Conservation (phyloP, 306 rosid genomes). For the Acacia crassicarpa region DNA sequence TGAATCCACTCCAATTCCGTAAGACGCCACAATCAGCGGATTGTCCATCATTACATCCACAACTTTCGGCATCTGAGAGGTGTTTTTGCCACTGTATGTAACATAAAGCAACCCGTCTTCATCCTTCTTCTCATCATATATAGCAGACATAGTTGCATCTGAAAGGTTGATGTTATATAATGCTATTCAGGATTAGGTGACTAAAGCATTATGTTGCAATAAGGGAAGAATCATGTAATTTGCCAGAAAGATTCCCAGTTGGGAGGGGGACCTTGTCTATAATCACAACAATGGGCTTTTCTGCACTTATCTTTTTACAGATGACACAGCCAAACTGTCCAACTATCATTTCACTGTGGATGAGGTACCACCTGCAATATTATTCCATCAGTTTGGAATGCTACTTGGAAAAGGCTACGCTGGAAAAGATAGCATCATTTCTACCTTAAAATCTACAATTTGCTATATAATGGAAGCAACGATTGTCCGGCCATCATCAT, state of each 20-base stretch:
- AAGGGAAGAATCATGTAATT: not conserved
- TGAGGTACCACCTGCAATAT: slow-evolving; percentile 53
- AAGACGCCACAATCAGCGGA: slow-evolving; percentile 42
- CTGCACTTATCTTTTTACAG: slow-evolving; percentile 69
- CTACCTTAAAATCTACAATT: slow-evolving; percentile 16
- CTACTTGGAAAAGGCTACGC: not conserved
- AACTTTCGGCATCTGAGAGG: slow-evolving; percentile 79
- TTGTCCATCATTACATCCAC: slow-evolving; percentile 76
- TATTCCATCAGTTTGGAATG: slow-evolving; percentile 6
- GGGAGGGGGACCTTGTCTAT: slow-evolving; percentile 72
- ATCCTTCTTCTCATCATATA: slow-evolving; percentile 93
- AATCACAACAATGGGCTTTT: slow-evolving; percentile 64
- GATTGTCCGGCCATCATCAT: not conserved
- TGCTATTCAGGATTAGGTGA: slow-evolving; percentile 14
- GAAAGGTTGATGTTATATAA: slow-evolving; percentile 24
- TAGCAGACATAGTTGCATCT: slow-evolving; percentile 94
- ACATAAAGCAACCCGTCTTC: slow-evolving; percentile 93
- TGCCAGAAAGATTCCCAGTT: slow-evolving; percentile 54
- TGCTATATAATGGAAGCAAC: not conserved
- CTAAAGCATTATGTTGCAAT: slow-evolving; percentile 21
- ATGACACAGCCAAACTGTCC: slow-evolving; percentile 58
- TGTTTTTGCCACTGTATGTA: slow-evolving; percentile 89
- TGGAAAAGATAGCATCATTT: slow-evolving; percentile 11
- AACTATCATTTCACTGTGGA: slow-evolving; percentile 62
- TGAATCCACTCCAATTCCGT: slow-evolving; percentile 51